phyloP scores from a whole-genome alignment of 352 stramenopile genomes.

The Phytophthora melonis region DNA sequence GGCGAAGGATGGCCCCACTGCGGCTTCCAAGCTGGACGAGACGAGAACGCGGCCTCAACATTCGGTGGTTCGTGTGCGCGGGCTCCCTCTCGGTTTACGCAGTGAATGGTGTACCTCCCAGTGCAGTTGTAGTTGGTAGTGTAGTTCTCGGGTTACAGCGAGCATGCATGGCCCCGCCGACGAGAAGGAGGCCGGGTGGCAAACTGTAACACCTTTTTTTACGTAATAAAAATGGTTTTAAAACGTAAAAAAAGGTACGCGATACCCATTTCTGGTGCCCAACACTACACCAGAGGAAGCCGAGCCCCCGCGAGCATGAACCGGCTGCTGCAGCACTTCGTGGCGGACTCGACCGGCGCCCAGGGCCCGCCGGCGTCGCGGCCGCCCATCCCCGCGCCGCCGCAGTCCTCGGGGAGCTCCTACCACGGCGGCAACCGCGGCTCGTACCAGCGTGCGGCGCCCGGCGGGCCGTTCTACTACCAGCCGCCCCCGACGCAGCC shows the following conservation, averaged over 20 bases:
- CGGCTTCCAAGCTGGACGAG: too few relatives aligned
- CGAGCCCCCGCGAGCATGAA: conserved; percentile 48
- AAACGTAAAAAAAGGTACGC: neutral
- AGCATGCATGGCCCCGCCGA: too few relatives aligned
- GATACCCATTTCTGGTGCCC: neutral
- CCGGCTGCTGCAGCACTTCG: conserved; percentile 70
- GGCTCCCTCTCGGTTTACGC: too few relatives aligned
- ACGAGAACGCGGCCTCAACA: too few relatives aligned
- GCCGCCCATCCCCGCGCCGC: conserved; percentile 34
- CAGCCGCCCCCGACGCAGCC: conserved; percentile 27
- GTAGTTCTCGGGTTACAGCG: too few relatives aligned
- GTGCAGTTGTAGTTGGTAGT: too few relatives aligned
- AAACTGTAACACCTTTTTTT: too few relatives aligned
- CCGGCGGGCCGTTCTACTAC: conserved; percentile 45
- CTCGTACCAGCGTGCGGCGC: conserved; percentile 41
- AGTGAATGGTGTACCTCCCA: too few relatives aligned
- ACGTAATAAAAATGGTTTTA: too few relatives aligned
- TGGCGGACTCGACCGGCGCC: conserved; percentile 37
- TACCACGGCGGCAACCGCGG: conserved; percentile 31
- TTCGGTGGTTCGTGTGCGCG: too few relatives aligned
- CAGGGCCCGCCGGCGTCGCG: conserved; percentile 21
- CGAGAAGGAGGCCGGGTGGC: too few relatives aligned
- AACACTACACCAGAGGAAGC: neutral
- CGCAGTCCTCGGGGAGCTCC: conserved; percentile 41
- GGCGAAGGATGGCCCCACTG: neutral